Conservation (phyloP, 768 basidiomycete species). For the Kwoniella newhampshirensis region DNA sequence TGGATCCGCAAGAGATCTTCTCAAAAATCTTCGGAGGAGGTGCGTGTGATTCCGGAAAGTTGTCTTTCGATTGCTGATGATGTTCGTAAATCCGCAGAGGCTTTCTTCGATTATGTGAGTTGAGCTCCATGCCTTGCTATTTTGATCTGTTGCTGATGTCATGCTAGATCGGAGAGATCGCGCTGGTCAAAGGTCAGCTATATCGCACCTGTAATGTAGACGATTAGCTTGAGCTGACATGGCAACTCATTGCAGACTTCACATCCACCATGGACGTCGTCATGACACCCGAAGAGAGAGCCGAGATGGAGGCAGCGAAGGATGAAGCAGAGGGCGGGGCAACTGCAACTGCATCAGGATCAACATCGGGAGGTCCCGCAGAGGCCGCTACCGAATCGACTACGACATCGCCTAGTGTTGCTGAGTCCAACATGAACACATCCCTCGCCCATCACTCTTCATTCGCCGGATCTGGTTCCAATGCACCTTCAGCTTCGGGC, state of each 20-base stretch:
- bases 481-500: constrained; percentile 27
- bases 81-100: constrained; percentile 57
- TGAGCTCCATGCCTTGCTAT: not conserved
- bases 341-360: constrained; percentile 37
- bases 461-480: constrained; percentile 22
- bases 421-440: constrained; percentile 21
- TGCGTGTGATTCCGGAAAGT: constrained; percentile 21
- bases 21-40: constrained; percentile 88
- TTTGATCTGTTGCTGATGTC: constrained; percentile 18
- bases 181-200: constrained; percentile 72
- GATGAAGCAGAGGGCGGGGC: constrained; percentile 55
- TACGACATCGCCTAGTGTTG: constrained; percentile 25
- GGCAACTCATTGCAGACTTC: constrained; percentile 64
- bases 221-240: constrained; percentile 44
- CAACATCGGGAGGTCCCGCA: constrained; percentile 14
- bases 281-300: constrained; percentile 89
- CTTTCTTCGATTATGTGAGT: constrained; percentile 83
- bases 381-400: constrained; percentile 26
- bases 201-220: not conserved
- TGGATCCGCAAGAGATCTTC: constrained; percentile 93
- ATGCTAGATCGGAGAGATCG: constrained; percentile 88
- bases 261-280: constrained; percentile 68
- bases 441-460: constrained; percentile 34
- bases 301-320: constrained; percentile 75
- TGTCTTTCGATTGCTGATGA: too few species aligned